A percentile compares a stretch with the other conserved stretches of the same genome.
These are phyloP conservation scores for Brassica balearica DNA, from an alignment of 441 rosid species.

Conservation along the genomic window DNA sequence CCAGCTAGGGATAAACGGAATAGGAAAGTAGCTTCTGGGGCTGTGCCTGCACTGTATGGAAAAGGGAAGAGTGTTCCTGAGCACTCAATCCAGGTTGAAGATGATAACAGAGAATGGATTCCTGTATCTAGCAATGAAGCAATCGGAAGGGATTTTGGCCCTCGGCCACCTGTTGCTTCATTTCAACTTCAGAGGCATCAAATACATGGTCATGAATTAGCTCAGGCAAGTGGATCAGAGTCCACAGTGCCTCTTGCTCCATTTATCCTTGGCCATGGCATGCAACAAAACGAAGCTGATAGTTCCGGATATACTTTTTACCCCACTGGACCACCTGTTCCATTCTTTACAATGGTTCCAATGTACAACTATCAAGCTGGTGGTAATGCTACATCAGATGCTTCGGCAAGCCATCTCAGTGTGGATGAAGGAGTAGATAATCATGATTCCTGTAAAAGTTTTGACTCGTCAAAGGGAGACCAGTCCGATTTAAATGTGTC, in stretches of 20 bases:
- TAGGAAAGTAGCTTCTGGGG: conserved; percentile 60
- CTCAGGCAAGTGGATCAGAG: conserved; percentile 78
- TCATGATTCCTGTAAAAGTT: conserved; percentile 64
- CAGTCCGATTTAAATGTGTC: conserved; percentile 60
- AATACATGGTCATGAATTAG: conserved; percentile 65
- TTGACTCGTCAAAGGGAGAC: conserved; percentile 64
- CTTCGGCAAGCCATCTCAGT: conserved; percentile 58
- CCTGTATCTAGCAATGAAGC: conserved; percentile 53
- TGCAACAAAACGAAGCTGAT: conserved; percentile 69
- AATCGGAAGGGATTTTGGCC: conserved; percentile 56
- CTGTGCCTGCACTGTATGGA: conserved; percentile 53
- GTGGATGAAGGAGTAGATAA: conserved; percentile 59
- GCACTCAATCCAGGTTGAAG: conserved; percentile 69
- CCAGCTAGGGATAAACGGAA: conserved; percentile 68
- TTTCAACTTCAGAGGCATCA: conserved; percentile 67
- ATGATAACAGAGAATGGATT: conserved; percentile 73
- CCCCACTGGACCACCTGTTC: conserved; percentile 90
- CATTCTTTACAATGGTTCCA: conserved; percentile 72
- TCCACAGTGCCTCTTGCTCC: conserved; percentile 68
- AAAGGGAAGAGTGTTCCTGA: conserved; percentile 77
- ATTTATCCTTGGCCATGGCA: conserved; percentile 67
- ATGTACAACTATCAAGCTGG: conserved; percentile 59
- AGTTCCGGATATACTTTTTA: conserved; percentile 72
- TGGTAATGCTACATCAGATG: conserved; percentile 60
- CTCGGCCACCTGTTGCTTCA: conserved; percentile 55